Percentiles rank a stretch among this genome's conserved stretches.
These are phyloP conservation scores for Coprinellus micaceus DNA, from an alignment of 768 basidiomycete species.

Conservation along the genomic window DNA sequence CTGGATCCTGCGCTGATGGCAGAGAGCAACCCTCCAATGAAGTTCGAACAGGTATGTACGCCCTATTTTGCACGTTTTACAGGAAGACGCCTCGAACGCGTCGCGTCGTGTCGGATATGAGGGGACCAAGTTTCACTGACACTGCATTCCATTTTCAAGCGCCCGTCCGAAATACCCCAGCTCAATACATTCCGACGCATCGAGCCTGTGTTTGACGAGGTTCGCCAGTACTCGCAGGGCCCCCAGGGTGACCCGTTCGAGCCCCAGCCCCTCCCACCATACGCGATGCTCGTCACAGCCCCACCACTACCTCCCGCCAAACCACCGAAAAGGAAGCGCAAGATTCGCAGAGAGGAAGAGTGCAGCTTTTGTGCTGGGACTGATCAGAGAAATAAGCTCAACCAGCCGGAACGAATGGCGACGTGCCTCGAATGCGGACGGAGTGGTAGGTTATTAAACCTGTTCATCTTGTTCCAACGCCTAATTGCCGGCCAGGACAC, in stretches of 20 bases:
- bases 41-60: slow-evolving; percentile 36
- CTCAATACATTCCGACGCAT: slow-evolving; percentile 24
- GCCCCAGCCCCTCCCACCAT: slow-evolving; percentile 50
- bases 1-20: slow-evolving; percentile 52
- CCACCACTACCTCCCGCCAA: slow-evolving; percentile 36
- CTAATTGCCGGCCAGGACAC: slow-evolving; percentile 53
- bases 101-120: slow-evolving; percentile 57
- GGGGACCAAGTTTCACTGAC: slow-evolving; percentile 19
- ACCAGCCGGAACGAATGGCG: slow-evolving; percentile 61
- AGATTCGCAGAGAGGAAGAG: slow-evolving; percentile 50
- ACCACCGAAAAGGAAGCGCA: slow-evolving; percentile 44
- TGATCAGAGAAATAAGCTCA: slow-evolving; percentile 53
- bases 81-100: slow-evolving; percentile 41
- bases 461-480: slow-evolving; percentile 10
- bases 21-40: slow-evolving; percentile 19
- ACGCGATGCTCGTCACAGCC: slow-evolving; percentile 36
- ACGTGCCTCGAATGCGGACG: slow-evolving; percentile 81
- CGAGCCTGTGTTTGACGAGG: slow-evolving; percentile 21
- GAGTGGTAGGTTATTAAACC: slow-evolving; percentile 50
- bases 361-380: slow-evolving; percentile 81
- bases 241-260: slow-evolving; percentile 85
- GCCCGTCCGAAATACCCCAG: slow-evolving; percentile 20
- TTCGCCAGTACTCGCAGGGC: slow-evolving; percentile 61
- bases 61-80: slow-evolving; percentile 10
- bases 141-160: slow-evolving; percentile 20